Conservation (phyloP, 805 yeast species). For the Saturnispora zaruensis region DNA sequence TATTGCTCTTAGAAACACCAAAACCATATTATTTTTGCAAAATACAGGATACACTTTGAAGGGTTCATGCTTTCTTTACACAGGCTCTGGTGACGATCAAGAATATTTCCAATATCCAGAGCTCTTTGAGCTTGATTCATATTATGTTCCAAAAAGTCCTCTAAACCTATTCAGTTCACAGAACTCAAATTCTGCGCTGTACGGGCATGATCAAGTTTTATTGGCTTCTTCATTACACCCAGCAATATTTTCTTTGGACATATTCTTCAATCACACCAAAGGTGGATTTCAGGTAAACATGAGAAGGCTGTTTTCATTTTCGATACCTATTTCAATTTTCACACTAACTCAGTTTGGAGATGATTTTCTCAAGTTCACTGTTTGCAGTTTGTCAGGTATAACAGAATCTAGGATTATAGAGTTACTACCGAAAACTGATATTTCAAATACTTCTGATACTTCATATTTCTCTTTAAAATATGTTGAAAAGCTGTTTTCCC, state of each 20-base stretch:
- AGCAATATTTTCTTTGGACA: conserved; percentile 23
- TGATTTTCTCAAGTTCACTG: conserved; percentile 15
- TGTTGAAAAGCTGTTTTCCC: conserved; percentile 16
- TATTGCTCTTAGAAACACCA: conserved; percentile 20
- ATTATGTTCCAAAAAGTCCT: conserved; percentile 19
- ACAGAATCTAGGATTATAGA: conserved; percentile 19
- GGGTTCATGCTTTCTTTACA: conserved; percentile 21
- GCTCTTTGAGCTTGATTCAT: conserved; percentile 16
- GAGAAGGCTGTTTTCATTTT: conserved; percentile 19
- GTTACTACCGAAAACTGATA: conserved; percentile 13
- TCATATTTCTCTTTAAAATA: conserved; percentile 15
- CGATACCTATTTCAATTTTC: conserved; percentile 18
- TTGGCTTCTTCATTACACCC: conserved; percentile 16
- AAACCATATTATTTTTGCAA: conserved; percentile 23
- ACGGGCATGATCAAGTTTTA: conserved; percentile 24
- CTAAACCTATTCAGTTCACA: conserved; percentile 15
- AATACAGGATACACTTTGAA: conserved; percentile 18
- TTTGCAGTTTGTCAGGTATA: conserved; percentile 22
- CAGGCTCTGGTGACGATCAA: conserved; percentile 24
- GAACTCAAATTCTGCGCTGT: conserved; percentile 15
- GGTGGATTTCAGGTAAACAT: conserved; percentile 15
- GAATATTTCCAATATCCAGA: conserved; percentile 11
- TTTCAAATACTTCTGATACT: neutral
- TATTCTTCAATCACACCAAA: conserved; percentile 16
- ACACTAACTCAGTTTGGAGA: conserved; percentile 18